phyloP scores from a whole-genome alignment of 2,329 filamentous ascomycete genomes.

The Trichoderma atrobrunneum region DNA sequence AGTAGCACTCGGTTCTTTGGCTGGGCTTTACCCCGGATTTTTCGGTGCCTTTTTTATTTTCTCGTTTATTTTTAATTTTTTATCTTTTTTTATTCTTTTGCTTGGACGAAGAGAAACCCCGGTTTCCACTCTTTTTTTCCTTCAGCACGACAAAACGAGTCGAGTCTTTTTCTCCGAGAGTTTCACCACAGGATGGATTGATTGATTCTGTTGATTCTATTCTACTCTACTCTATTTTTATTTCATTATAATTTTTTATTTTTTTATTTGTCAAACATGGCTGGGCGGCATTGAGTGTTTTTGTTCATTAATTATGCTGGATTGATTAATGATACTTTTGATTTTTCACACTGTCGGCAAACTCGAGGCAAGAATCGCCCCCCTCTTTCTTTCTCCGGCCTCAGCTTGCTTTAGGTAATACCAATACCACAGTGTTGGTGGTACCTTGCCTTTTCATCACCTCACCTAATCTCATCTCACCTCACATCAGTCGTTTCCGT shows the following conservation, averaged over 20 bases:
- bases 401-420: not conserved
- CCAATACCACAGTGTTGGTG: not conserved
- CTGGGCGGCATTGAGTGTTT: not conserved
- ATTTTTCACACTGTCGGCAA: too few species aligned
- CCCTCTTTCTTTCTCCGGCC: not conserved
- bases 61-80: not conserved
- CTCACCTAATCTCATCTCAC: not conserved
- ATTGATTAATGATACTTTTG: too few species aligned
- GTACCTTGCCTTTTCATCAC: not conserved
- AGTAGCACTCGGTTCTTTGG: not conserved
- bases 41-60: not conserved
- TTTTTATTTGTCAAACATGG: not conserved
- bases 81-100: not conserved
- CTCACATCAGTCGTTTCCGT: not conserved
- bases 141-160: not conserved
- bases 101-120: not conserved
- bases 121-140: not conserved
- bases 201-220: not conserved
- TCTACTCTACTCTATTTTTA: not conserved
- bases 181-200: not conserved
- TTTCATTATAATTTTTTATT: not conserved
- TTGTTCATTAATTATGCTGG: too few species aligned
- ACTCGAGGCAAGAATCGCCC: not conserved
- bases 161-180: not conserved
- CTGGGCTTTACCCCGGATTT: not conserved